Percentiles rank a stretch among this genome's conserved stretches.
Evolutionary conservation across 495 filamentous ascomycete genomes (phyloP).

Genomic region (Lichina pygmaea): DNA sequence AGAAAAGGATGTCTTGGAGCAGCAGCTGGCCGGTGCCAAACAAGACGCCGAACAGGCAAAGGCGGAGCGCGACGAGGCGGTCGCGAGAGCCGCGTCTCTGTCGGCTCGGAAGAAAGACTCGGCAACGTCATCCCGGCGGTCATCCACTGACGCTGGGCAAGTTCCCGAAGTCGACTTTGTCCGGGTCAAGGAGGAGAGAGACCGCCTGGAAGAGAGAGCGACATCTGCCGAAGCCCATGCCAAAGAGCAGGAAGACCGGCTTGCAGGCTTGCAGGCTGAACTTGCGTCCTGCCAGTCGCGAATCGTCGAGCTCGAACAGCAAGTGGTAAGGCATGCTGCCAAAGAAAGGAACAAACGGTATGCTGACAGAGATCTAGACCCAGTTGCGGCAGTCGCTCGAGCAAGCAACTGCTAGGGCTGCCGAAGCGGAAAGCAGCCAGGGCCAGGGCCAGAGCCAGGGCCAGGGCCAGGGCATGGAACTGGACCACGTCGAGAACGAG

Average conservation of each 20-base stretch:
- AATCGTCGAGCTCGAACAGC: slow-evolving; percentile 4
- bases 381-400: slow-evolving; percentile 10
- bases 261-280: slow-evolving; percentile 3
- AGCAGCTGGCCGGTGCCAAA: slow-evolving; percentile 19
- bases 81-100: not conserved
- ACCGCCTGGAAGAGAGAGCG: slow-evolving; percentile 7
- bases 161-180: slow-evolving; percentile 4
- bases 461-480: not conserved
- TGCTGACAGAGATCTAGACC: not conserved
- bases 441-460: slow-evolving; percentile 1
- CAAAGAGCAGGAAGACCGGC: slow-evolving; percentile 11
- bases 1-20: slow-evolving; percentile 21
- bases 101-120: slow-evolving; percentile 1
- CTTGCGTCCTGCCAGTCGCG: not conserved
- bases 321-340: slow-evolving; percentile 7
- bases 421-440: slow-evolving; percentile 3
- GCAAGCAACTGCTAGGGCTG: slow-evolving; percentile 15
- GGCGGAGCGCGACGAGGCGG: slow-evolving; percentile 13
- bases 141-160: slow-evolving; percentile 8
- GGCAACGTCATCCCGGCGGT: not conserved
- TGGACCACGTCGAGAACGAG: slow-evolving; percentile 2
- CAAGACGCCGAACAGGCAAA: slow-evolving; percentile 20
- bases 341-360: not conserved
- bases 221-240: slow-evolving; percentile 20
- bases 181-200: slow-evolving; percentile 5